phyloP scores from a whole-genome alignment of 2,329 filamentous ascomycete genomes.

The Colletotrichum sp. region DNA sequence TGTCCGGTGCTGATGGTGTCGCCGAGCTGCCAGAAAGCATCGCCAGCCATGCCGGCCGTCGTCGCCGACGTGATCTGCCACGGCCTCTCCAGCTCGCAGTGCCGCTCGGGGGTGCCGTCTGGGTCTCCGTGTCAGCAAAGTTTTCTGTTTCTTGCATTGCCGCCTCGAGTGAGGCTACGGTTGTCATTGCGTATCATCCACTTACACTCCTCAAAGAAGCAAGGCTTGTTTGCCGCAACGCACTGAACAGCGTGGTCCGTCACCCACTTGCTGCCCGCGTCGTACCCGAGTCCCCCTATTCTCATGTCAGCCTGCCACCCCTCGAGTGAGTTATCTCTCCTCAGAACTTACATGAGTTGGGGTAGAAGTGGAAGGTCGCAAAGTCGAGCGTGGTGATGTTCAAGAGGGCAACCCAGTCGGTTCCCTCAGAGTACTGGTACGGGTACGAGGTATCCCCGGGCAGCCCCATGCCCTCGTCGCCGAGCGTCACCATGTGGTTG shows the following conservation, averaged over 20 bases:
- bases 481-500: constrained; percentile 67
- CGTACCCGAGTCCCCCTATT: constrained; percentile 17
- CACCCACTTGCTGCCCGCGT: constrained; percentile 24
- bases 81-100: constrained; percentile 53
- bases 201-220: constrained; percentile 38
- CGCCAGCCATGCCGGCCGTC: constrained; percentile 35
- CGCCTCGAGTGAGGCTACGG: neutral
- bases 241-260: constrained; percentile 31
- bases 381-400: constrained; percentile 58
- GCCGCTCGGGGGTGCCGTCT: constrained; percentile 29
- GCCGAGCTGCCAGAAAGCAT: constrained; percentile 48
- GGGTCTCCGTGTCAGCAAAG: neutral
- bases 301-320: neutral
- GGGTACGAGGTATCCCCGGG: constrained; percentile 58
- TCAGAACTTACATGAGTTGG: constrained; percentile 29
- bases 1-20: constrained; percentile 44
- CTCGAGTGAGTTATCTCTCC: fast-evolving
- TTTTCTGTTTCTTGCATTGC: too few relatives aligned
- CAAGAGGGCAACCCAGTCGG: constrained; percentile 57
- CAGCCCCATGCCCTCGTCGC: constrained; percentile 59
- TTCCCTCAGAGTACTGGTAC: constrained; percentile 54
- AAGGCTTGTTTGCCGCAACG: constrained; percentile 31
- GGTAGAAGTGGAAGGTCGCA: constrained; percentile 36
- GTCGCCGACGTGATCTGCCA: constrained; percentile 40
- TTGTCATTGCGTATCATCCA: neutral